Conservation (phyloP, 495 filamentous ascomycete species). For the Pseudomonodictys pantanalensis region DNA sequence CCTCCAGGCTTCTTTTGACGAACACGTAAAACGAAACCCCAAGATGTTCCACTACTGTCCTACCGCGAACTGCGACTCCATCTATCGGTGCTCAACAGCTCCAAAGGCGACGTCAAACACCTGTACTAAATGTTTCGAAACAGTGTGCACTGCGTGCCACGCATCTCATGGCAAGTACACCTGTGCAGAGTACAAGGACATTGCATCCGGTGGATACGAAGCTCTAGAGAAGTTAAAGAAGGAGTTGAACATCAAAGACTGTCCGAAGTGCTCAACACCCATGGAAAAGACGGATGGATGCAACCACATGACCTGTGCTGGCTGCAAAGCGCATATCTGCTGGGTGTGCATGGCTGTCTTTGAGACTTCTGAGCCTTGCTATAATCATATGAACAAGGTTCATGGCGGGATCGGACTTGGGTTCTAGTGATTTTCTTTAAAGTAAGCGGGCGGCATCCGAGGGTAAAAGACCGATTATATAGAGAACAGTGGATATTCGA, state of each 20-base stretch:
- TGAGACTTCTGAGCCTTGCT: neutral
- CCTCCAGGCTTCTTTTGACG: conserved; percentile 3
- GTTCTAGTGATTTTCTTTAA: neutral
- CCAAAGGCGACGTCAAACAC: neutral
- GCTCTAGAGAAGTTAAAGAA: conserved; percentile 13
- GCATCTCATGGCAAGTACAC: neutral
- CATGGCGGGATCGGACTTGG: conserved; percentile 7
- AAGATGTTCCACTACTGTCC: conserved; percentile 13
- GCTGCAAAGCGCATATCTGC: conserved; percentile 21
- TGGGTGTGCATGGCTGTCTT: conserved; percentile 18
- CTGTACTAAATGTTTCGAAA: conserved; percentile 10
- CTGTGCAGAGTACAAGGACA: conserved; percentile 19
- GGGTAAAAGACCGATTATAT: too few relatives aligned
- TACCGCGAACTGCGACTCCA: conserved; percentile 12
- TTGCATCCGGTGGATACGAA: conserved; percentile 9
- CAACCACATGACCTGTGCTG: conserved; percentile 23
- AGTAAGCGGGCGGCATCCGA: neutral
- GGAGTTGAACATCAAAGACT: conserved; percentile 11
- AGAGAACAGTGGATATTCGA: too few relatives aligned
- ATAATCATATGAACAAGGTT: neutral
- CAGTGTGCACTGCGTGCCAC: conserved; percentile 10
- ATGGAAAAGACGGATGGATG: conserved; percentile 27
- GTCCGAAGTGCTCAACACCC: conserved; percentile 13
- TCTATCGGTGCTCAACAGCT: neutral
- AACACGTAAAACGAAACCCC: conserved; percentile 3